Conservation (phyloP, 768 basidiomycete species). For the Boletus speciosus region DNA sequence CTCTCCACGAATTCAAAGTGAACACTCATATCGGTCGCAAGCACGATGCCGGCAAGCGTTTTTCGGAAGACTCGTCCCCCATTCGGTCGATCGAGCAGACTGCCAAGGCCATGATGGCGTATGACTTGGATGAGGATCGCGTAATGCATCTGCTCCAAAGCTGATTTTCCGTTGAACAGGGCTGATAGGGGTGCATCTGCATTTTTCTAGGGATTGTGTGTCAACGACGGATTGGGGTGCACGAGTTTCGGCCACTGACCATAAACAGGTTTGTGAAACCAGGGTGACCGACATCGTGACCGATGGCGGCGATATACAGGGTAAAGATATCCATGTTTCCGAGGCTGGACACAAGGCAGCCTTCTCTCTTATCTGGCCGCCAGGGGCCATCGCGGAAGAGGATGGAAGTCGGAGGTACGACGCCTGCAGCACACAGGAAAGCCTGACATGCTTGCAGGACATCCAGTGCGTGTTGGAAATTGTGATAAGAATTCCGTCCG, state of each 20-base stretch:
- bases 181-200: constrained; percentile 85
- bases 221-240: constrained; percentile 1
- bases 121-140: constrained; percentile 76
- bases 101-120: constrained; percentile 72
- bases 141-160: constrained; percentile 91
- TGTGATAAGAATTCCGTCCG: constrained; percentile 91
- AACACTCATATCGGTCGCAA: constrained; percentile 94
- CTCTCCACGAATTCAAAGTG: constrained; percentile 80
- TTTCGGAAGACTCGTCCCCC: constrained; percentile 56
- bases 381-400: constrained; percentile 41
- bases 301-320: constrained; percentile 87
- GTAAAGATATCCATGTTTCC: constrained; percentile 75
- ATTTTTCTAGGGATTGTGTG: constrained; percentile 64
- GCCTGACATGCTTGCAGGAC: constrained; percentile 91
- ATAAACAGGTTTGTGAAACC: constrained; percentile 93
- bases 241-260: constrained; percentile 44
- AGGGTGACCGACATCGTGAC: constrained; percentile 97
- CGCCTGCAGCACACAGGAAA: constrained; percentile 74
- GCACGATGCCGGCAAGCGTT: constrained; percentile 74
- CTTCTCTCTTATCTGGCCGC: constrained; percentile 37
- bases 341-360: constrained; percentile 40
- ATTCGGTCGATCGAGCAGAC: constrained; percentile 56
- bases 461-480: constrained; percentile 95
- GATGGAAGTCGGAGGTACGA: constrained; percentile 75
- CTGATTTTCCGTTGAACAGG: constrained; percentile 85